phyloP scores from a whole-genome alignment of 2,329 filamentous ascomycete species.

The Elsinoe fawcettii region DNA sequence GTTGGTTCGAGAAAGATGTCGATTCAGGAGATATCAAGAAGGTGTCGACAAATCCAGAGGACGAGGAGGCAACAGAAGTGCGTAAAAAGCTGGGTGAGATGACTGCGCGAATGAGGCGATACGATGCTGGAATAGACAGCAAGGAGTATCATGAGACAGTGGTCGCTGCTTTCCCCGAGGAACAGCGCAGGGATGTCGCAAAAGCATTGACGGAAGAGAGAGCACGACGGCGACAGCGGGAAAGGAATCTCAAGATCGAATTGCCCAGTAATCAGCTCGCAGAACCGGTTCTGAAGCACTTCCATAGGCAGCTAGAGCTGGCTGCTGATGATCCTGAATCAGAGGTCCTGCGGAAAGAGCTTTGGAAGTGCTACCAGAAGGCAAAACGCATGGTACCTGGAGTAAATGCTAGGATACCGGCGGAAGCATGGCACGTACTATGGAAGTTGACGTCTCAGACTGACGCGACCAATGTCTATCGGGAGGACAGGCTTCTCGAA shows the following conservation, averaged over 20 bases:
- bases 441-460: slow-evolving; percentile 26
- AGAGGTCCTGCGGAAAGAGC: slow-evolving; percentile 6
- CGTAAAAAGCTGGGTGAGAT: slow-evolving; percentile 18
- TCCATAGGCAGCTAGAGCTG: slow-evolving; percentile 16
- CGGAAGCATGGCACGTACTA: slow-evolving; percentile 29
- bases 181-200: slow-evolving; percentile 16
- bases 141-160: slow-evolving; percentile 18
- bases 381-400: slow-evolving; percentile 21
- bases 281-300: slow-evolving; percentile 16
- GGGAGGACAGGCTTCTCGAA: slow-evolving; percentile 21
- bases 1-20: slow-evolving; percentile 21
- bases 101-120: slow-evolving; percentile 17
- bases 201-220: slow-evolving; percentile 15
- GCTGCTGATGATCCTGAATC: slow-evolving; percentile 10
- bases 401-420: slow-evolving; percentile 22
- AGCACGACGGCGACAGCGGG: not conserved
- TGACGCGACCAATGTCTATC: slow-evolving; percentile 18
- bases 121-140: slow-evolving; percentile 13
- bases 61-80: slow-evolving; percentile 18
- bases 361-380: slow-evolving; percentile 29
- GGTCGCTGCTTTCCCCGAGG: slow-evolving; percentile 16
- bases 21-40: slow-evolving; percentile 18
- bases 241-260: slow-evolving; percentile 15
- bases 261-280: slow-evolving; percentile 15
- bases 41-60: slow-evolving; percentile 18